Percentiles rank a stretch among this genome's conserved stretches.
phyloP scores from a whole-genome alignment of 2,329 filamentous ascomycete genomes.

The Plectosphaerella sp. region DNA sequence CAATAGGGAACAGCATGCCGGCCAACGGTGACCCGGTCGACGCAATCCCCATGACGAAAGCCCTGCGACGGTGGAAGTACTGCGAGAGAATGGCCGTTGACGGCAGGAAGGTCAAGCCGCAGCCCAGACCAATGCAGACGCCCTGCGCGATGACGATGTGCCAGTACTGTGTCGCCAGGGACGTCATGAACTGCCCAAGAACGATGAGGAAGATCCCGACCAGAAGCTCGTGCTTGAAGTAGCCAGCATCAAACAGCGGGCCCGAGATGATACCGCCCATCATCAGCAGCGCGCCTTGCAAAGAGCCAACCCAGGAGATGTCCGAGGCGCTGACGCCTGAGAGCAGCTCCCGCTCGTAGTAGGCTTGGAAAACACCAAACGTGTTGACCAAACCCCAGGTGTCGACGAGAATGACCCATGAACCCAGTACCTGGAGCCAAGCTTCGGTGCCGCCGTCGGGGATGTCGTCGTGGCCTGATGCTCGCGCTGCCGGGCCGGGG shows the following conservation, averaged over 20 bases:
- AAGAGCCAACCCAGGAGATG: constrained; percentile 41
- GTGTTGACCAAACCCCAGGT: constrained; percentile 32
- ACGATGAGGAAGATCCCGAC: constrained; percentile 29
- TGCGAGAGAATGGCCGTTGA: constrained; percentile 30
- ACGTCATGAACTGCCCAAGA: constrained; percentile 39
- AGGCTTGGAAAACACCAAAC: constrained; percentile 42
- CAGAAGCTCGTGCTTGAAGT: constrained; percentile 30
- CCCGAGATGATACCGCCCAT: constrained; percentile 34
- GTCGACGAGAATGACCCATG: constrained; percentile 12
- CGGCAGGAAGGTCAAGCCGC: constrained; percentile 28
- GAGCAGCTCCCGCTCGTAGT: constrained; percentile 33
- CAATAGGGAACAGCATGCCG: constrained; percentile 35
- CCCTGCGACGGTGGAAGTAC: constrained; percentile 31
- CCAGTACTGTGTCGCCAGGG: constrained; percentile 38
- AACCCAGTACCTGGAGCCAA: constrained; percentile 20
- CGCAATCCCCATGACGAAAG: constrained; percentile 25
- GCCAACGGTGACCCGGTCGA: constrained; percentile 29
- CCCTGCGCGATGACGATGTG: constrained; percentile 34
- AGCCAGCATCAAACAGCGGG: constrained; percentile 36
- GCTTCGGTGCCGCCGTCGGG: constrained; percentile 19
- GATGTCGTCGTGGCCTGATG: not conserved
- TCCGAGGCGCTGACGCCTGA: constrained; percentile 23
- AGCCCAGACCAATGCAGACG: constrained; percentile 31
- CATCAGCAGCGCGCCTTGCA: constrained; percentile 36
- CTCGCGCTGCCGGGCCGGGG: not conserved